Conservation (phyloP, 208 protist species). For the Acanthamoeba royreba region DNA sequence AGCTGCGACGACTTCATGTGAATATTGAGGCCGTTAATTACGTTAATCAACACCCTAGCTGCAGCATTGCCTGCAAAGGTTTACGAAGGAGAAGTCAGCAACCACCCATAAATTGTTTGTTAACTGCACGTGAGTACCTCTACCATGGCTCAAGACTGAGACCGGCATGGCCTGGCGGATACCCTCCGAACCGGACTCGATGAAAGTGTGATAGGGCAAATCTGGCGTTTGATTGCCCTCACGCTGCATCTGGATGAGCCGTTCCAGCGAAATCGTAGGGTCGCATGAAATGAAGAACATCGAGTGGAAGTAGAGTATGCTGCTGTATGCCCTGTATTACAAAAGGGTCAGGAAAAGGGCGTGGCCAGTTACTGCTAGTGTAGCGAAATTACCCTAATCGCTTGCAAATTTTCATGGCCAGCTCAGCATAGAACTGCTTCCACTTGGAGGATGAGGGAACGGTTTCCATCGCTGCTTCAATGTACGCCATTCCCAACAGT, state of each 20-base stretch:
- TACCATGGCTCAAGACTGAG: not conserved
- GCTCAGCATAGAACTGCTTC: not conserved
- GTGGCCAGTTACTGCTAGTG: not conserved
- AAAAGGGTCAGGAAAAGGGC: not conserved
- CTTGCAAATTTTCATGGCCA: not conserved
- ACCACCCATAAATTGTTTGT: too few species aligned
- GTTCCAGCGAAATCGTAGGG: not conserved
- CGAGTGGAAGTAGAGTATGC: not conserved
- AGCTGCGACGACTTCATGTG: conserved; percentile 9
- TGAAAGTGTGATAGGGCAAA: not conserved
- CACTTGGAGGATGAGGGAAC: not conserved
- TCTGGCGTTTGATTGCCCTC: not conserved
- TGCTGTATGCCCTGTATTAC: not conserved
- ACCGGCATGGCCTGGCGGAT: not conserved
- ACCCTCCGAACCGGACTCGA: not conserved
- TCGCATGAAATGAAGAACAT: conserved; percentile 10
- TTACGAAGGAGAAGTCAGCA: not conserved
- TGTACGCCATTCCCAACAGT: not conserved
- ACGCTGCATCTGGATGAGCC: not conserved
- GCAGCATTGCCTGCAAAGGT: not conserved
- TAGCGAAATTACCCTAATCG: not conserved
- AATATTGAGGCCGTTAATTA: not conserved
- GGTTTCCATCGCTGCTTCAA: not conserved
- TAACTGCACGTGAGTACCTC: not conserved
- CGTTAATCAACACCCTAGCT: not conserved